These are phyloP conservation scores for Epithemia pelagica DNA, from an alignment of 108 stramenopile species.

Conservation along the genomic window DNA sequence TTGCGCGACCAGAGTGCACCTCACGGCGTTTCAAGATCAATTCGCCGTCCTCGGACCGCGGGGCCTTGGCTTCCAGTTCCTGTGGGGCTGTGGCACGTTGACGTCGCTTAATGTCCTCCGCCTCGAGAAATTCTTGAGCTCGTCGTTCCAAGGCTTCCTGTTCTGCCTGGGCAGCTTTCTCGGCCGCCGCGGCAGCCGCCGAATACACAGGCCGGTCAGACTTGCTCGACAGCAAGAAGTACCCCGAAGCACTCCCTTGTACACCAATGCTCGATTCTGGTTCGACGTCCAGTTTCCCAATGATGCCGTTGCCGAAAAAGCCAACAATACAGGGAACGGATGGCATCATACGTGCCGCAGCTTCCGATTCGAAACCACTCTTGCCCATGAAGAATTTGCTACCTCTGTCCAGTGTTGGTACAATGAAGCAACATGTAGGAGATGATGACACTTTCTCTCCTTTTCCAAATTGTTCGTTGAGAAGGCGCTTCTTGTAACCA, in stretches of 20 bases:
- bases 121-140: conserved; percentile 21
- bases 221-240: conserved; percentile 67
- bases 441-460: conserved; percentile 10
- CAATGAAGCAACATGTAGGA: conserved; percentile 56
- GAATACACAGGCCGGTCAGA: conserved; percentile 59
- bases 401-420: conserved; percentile 77
- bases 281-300: conserved; percentile 42
- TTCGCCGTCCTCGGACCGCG: conserved; percentile 65
- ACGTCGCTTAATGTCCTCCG: conserved; percentile 23
- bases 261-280: conserved; percentile 28
- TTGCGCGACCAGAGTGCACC: conserved; percentile 72
- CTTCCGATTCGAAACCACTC: conserved; percentile 56
- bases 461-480: conserved; percentile 29
- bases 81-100: conserved; percentile 12
- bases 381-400: conserved; percentile 74
- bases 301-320: conserved; percentile 75
- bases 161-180: conserved; percentile 26
- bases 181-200: conserved; percentile 32
- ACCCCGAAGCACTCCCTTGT: conserved; percentile 64
- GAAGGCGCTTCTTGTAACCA: conserved; percentile 68
- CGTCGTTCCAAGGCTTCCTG: conserved; percentile 23
- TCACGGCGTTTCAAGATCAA: conserved; percentile 69
- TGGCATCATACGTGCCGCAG: conserved; percentile 49
- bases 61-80: conserved; percentile 36
- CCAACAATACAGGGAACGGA: conserved; percentile 52